Evolutionary conservation across 306 rosid species (phyloP).

Genomic region (Arachis hypogaea): DNA sequence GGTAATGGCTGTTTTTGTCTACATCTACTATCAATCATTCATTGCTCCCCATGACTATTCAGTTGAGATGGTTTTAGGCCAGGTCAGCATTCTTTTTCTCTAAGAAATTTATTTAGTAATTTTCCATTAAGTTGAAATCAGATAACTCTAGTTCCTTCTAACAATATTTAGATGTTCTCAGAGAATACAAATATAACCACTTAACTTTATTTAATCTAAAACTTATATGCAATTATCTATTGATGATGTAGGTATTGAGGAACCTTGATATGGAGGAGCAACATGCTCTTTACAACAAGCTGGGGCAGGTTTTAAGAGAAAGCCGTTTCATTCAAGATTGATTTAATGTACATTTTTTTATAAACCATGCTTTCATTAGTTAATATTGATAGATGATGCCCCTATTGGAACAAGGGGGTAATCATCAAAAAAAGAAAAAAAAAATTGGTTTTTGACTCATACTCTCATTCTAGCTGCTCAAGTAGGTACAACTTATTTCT

Average conservation of each 20-base stretch:
- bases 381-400: conserved; percentile 1
- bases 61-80: conserved; percentile 75
- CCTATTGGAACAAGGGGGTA: conserved; percentile 32
- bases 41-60: conserved; percentile 67
- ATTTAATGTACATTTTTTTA: conserved; percentile 39
- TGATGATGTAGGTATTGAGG: conserved; percentile 63
- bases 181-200: too few species aligned
- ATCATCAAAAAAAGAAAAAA: conserved; percentile 1
- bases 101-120: neutral
- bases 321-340: conserved; percentile 43
- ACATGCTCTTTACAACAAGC: conserved; percentile 63
- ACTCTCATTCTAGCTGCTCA: neutral
- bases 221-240: neutral
- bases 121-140: conserved; percentile 24
- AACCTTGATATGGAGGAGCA: conserved; percentile 86
- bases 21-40: conserved; percentile 91
- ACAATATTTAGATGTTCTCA: too few species aligned
- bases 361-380: conserved; percentile 35
- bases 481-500: conserved; percentile 27
- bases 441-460: neutral
- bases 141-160: neutral
- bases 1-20: conserved; percentile 98
- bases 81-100: conserved; percentile 51
- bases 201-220: too few species aligned
- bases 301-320: conserved; percentile 66